Evolutionary conservation across 208 protist species (phyloP), one percentile per base, ranked within the genome.

Genomic region (Trypanosomatidae sp.): DNA sequence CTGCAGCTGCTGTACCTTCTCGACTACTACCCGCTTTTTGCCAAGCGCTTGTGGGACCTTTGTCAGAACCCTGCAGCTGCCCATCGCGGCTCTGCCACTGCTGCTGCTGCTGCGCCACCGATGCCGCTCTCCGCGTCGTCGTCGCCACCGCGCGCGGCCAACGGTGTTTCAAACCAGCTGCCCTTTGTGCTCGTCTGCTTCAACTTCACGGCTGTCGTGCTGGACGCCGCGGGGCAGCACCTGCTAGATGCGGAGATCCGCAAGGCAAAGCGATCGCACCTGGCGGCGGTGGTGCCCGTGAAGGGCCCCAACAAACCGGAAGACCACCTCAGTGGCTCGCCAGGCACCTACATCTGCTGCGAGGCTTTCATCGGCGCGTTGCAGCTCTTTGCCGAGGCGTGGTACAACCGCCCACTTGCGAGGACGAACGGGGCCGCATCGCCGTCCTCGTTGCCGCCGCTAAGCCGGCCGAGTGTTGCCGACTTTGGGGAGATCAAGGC

Each of bases 161-260:
- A 7, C 0, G 47, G 62, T 8, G 17, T 82, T 0, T 41, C 68
- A 0, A 76, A 80, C 33, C 81, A 92, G 56, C 82, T 95, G 44
- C 91, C 91, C 13, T 96, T 91, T 83, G 89, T 91, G 30, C 76
- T 96, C 9, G 77, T 96, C 9, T 81, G 79, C 49, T 93, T 94
- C 77, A 94, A 90, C 71, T 80, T 96, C 58, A 87, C 88, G 17
- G 87, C 73, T 9, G 17, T 90, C 0, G 78, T 92, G 30, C 64
- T 93, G 60, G 87, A 94, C 52, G 66, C 71, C 0, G 80, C 78
- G 0, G 68, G 74, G 12, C 71, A 75, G 36, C 83, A 84, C 28
- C 62, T 81, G 25, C 70, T 84, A 7, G 58, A 78, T 12, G 71
- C 68, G 1, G 65, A 72, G 50, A 66, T 86, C 7, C 62, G 25